Conservation (phyloP, 768 basidiomycete genomes). For the Tulasnella sp. region DNA sequence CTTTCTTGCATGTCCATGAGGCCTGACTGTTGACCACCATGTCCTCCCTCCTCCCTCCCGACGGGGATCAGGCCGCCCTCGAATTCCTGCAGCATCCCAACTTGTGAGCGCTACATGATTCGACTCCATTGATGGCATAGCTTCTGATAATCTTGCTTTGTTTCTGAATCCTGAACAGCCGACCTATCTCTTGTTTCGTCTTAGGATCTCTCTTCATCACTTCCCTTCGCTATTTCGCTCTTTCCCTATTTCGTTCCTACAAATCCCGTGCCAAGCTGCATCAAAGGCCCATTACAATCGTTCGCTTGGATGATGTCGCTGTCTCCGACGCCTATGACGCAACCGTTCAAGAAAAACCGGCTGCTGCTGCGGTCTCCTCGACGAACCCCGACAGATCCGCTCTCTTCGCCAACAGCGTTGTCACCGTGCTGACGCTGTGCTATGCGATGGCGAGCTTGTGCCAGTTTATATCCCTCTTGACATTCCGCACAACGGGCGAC, state of each 20-base stretch:
- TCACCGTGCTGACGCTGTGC: background rate
- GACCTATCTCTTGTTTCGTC: background rate
- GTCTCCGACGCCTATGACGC: background rate
- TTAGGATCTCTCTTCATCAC: background rate
- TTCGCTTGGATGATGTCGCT: background rate
- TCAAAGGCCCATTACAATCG: background rate
- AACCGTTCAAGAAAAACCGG: background rate
- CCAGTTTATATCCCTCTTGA: background rate
- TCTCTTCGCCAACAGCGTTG: background rate
- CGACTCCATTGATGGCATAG: background rate
- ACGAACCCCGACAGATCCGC: background rate
- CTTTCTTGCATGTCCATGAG: no score
- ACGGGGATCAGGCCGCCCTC: background rate
- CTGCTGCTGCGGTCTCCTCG: background rate
- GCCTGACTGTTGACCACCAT: no score
- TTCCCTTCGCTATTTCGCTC: background rate
- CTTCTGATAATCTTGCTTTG: background rate
- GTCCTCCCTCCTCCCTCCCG: no score
- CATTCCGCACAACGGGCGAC: background rate
- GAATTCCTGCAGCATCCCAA: background rate
- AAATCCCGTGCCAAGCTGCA: background rate
- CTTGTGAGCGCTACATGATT: background rate
- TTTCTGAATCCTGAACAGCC: background rate
- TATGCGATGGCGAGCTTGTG: background rate
- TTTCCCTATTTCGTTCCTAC: no score